These are phyloP conservation scores for Alliaria petiolata DNA, from an alignment of 345 rosid species.

Conservation along the genomic window DNA sequence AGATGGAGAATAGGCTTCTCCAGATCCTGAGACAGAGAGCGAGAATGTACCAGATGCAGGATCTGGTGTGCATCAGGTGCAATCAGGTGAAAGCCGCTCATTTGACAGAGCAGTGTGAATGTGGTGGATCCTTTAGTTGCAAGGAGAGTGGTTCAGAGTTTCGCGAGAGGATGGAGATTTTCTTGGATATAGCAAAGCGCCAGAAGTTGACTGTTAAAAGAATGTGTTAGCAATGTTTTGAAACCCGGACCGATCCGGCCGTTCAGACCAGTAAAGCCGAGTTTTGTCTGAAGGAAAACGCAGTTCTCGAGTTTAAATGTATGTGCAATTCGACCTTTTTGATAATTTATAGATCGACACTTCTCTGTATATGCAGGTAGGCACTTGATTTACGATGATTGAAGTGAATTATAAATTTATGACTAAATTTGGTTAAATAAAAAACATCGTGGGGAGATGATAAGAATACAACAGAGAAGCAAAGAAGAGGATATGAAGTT, in stretches of 20 bases:
- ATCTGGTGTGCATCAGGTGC: conserved; percentile 75
- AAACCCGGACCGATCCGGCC: too few relatives aligned
- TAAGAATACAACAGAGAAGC: background rate
- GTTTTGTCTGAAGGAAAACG: too few relatives aligned
- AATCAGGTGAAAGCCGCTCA: conserved; percentile 89
- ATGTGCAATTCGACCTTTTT: too few relatives aligned
- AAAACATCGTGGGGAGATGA: background rate
- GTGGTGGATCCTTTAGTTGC: conserved; percentile 79
- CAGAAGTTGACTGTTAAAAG: too few relatives aligned
- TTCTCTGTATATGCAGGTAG: too few relatives aligned
- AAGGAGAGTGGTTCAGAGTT: conserved; percentile 65
- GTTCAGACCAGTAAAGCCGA: too few relatives aligned
- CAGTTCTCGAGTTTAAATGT: too few relatives aligned
- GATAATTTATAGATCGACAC: too few relatives aligned
- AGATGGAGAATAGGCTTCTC: conserved; percentile 84
- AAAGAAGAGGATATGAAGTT: background rate
- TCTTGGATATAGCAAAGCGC: conserved; percentile 54
- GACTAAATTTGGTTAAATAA: background rate
- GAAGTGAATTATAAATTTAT: background rate
- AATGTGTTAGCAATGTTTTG: too few relatives aligned
- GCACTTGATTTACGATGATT: background rate
- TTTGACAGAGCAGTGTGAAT: conserved; percentile 73
- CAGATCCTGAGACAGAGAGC: conserved; percentile 83
- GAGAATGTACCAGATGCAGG: conserved; percentile 80
- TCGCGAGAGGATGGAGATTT: conserved; percentile 58